Base-by-base conservation (phyloP, 2,329 filamentous ascomycete species). In the Aspergillus fructus region DNA sequence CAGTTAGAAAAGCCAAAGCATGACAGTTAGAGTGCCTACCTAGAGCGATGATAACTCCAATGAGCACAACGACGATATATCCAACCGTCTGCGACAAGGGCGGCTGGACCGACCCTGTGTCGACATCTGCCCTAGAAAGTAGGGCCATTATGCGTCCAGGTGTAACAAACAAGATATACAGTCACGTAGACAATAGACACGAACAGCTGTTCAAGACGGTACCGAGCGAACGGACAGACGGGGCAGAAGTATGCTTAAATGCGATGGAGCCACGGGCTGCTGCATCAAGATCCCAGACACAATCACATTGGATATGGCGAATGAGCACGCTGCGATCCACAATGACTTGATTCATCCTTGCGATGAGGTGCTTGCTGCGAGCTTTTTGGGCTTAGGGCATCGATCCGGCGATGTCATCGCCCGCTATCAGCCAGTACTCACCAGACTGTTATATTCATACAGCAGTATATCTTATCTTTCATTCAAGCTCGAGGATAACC, bases 51-150 rank as follows among this genome's bases (percentile, higher is more conserved):
- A 76, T 66, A 4, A 77, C 59, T 4, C 76, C 76, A 17, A 78
- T 62, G 0, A 73, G 70, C 0, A 79, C 74, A 1, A 78, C 75
- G 12, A 79, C 69, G 3, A 77, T 63, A 67, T 79, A 79, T 6
- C 76, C 77, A 47, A 75, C 76, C 2, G 72, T 72, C 56, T 74
- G 72, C 1, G 74, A 69, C 5, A 76, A 62, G 9, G 72, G 73
- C 13, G 73, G 72, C 19, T 69, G 58, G 21, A 74, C 66, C 2
- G 59, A 62, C 11, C 21, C 24, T 5, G 34, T 37, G 12, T 13
- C 12, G 34, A n/a, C 34, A n/a, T 42, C 53, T 37, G 40, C 37
- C 37, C 40, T 37, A 11, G 27, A 9, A 30, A 30, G 27, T 30
- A 30, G 27, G 27, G 27, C 9, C 27, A 30, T 30, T 11, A 30